A percentile compares a stretch with the other conserved stretches of the same genome.
Conservation (phyloP, 2,329 filamentous ascomycete genomes). For the Pezicula radicicola region DNA sequence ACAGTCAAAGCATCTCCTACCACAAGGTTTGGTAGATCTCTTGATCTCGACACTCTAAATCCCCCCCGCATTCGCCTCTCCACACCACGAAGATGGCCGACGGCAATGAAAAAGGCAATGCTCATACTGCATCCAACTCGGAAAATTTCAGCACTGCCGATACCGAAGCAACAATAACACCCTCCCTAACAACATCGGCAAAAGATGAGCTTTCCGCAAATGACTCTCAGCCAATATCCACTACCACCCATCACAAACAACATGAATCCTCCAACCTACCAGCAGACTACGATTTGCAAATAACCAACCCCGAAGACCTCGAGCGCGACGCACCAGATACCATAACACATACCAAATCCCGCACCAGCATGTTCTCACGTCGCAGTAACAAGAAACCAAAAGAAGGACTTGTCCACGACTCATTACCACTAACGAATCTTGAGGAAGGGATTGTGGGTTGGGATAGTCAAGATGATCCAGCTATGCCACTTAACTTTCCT, state of each 20-base stretch:
- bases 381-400: neutral
- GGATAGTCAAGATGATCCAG: constrained; percentile 52
- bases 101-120: too few species aligned
- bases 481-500: constrained; percentile 40
- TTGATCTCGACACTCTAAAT: too few species aligned
- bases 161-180: too few species aligned
- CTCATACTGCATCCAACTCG: too few species aligned
- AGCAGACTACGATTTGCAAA: neutral
- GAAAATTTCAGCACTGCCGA: too few species aligned
- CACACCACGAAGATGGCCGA: too few species aligned
- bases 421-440: constrained; percentile 34
- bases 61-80: too few species aligned
- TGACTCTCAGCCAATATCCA: too few species aligned
- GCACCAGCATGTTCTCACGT: neutral
- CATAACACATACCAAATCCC: neutral
- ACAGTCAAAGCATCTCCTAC: too few species aligned
- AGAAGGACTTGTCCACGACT: neutral
- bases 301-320: neutral
- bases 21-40: too few species aligned
- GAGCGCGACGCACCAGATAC: neutral
- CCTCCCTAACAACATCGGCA: too few species aligned
- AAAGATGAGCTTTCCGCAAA: too few species aligned
- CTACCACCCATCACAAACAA: neutral
- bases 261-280: neutral
- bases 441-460: constrained; percentile 50